Evolutionary conservation across 805 yeast genomes (phyloP).

Genomic region (Monosporozyma unispora): DNA sequence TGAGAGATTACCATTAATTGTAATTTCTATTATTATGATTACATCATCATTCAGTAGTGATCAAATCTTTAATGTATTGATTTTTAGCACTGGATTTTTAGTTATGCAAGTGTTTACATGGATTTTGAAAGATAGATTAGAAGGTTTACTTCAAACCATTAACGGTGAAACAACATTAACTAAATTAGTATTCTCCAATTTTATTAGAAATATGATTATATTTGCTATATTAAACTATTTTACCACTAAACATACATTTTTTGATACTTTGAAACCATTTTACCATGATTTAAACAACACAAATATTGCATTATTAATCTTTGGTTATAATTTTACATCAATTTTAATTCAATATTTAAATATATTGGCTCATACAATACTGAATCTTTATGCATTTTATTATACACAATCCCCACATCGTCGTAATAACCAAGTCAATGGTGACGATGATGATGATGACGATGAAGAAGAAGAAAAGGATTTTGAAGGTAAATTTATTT

Average conservation of each 20-base stretch:
- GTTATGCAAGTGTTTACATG: conserved; percentile 68
- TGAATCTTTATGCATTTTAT: conserved; percentile 46
- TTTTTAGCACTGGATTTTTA: conserved; percentile 35
- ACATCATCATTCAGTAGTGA: conserved; percentile 45
- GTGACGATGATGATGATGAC: conserved; percentile 11
- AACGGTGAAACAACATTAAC: conserved; percentile 26
- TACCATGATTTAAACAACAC: conserved; percentile 27
- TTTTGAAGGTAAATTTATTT: conserved; percentile 40
- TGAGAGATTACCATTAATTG: conserved; percentile 55
- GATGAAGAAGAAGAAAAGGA: conserved; percentile 41
- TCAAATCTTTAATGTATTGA: conserved; percentile 36
- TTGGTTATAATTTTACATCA: conserved; percentile 70
- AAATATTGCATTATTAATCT: conserved; percentile 42
- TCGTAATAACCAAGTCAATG: conserved; percentile 7
- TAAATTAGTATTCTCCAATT: conserved; percentile 24
- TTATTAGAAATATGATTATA: conserved; percentile 29
- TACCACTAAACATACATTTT: neutral
- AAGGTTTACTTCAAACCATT: conserved; percentile 39
- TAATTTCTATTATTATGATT: conserved; percentile 54
- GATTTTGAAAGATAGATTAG: conserved; percentile 46
- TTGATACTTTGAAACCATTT: conserved; percentile 28
- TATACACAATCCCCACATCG: conserved; percentile 4
- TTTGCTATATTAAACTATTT: conserved; percentile 43
- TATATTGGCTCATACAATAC: conserved; percentile 13
- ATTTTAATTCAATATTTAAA: conserved; percentile 44